Evolutionary conservation across 2,329 filamentous ascomycete genomes (phyloP), one percentile per base, ranked within the genome.

Genomic region (Cladosporium sp.): DNA sequence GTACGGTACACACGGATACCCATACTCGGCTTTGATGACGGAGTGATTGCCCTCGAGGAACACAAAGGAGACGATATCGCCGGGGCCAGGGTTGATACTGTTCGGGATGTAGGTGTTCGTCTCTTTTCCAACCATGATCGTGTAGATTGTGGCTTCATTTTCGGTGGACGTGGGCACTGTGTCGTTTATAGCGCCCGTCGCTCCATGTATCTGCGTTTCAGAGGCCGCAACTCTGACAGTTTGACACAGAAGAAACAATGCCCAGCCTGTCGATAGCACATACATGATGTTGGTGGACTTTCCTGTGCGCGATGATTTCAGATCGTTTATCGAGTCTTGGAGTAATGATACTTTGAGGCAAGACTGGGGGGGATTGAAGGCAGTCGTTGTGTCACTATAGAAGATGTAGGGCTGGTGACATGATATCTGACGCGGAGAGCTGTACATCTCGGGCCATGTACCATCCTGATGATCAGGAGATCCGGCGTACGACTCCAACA

Each of bases 21-120:
- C 65, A 58, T 70, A 77, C 35, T 71, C 72, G 5, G 74, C 71
- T 37, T 72, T 65, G 28, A 74, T 71, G 4, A 78, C 75, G 0
- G 74, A 75, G 59, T 78, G 75, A 51, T 76, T 74, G 12, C 68
- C 66, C 3, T 73, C 70, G 34, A 68, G 75, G 64, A 77, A 77
- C 44, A 66, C 50, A 58, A 77, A 78, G 39, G 73, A 69, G 42
- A 78, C 61, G 7, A 74, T 72, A 59, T 77, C 75, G 22, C 74
- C 75, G 2, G 70, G 64, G 7, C 65, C 64, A 12, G 74, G 74
- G 42, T 68, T 64, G 24, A 76, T 64, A 36, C 66, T 65, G 36
- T 71, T 69, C 1, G 75, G 75, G 7, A 65, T 62, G 28, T 34
- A 49, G 10, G 64, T 66, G 56, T 73, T 69, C 5, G 65, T 65